phyloP scores from a whole-genome alignment of 805 yeast species.

The Yamadazyma insecticola region DNA sequence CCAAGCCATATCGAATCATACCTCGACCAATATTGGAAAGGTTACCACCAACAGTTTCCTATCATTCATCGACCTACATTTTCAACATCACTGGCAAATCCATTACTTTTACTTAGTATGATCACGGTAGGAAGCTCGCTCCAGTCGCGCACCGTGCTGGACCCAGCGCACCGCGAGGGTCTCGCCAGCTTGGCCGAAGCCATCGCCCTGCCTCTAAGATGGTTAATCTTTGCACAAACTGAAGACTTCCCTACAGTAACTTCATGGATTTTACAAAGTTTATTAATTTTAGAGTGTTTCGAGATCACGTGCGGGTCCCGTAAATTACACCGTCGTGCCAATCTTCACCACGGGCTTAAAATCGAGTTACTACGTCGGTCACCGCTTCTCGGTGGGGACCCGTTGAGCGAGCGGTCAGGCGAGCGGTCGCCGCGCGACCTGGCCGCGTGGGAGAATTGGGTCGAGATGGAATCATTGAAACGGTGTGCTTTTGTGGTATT shows the following conservation, averaged over 20 bases:
- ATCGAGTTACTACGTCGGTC: constrained; percentile 16
- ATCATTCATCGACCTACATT: constrained; percentile 57
- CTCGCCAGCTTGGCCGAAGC: constrained; percentile 32
- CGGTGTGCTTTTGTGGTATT: constrained; percentile 26
- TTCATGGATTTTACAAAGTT: constrained; percentile 66
- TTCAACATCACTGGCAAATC: constrained; percentile 39
- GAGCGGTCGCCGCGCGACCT: constrained; percentile 4
- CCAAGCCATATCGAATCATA: constrained; percentile 4
- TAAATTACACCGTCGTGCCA: constrained; percentile 67
- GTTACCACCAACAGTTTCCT: constrained; percentile 52
- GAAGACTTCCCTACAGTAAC: constrained; percentile 68
- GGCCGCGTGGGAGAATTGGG: constrained; percentile 22
- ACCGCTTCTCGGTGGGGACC: constrained; percentile 33
- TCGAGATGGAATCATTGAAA: constrained; percentile 27
- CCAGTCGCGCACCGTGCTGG: too few species aligned
- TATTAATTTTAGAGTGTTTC: constrained; percentile 64
- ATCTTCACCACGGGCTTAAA: constrained; percentile 74
- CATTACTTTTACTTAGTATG: constrained; percentile 49
- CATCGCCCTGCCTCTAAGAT: constrained; percentile 56
- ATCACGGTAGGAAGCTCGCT: constrained; percentile 48
- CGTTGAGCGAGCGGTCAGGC: constrained; percentile 15
- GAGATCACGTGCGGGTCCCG: constrained; percentile 66
- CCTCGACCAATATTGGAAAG: constrained; percentile 42
- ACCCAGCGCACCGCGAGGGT: too few species aligned
- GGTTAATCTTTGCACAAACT: constrained; percentile 58